A percentile compares a stretch with the other conserved stretches of the same genome.
These are phyloP conservation scores for Colletotrichum siamense DNA, from an alignment of 2,329 filamentous ascomycete genomes.

Conservation along the genomic window DNA sequence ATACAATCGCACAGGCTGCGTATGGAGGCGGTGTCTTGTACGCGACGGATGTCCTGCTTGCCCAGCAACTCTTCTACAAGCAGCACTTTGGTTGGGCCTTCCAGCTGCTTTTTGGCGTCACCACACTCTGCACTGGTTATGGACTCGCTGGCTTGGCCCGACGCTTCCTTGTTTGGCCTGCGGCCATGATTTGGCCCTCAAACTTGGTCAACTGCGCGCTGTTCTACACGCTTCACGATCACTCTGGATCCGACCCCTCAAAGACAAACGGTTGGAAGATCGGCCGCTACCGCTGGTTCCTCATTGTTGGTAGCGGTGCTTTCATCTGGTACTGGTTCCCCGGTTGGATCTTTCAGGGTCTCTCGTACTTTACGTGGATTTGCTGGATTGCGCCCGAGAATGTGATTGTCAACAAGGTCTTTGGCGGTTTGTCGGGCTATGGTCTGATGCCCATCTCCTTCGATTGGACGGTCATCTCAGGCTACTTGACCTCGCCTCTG, in stretches of 20 bases:
- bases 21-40: slow-evolving; percentile 62
- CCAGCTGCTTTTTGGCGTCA: slow-evolving; percentile 64
- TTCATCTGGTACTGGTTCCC: slow-evolving; percentile 69
- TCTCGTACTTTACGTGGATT: slow-evolving; percentile 66
- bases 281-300: slow-evolving; percentile 62
- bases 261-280: slow-evolving; percentile 64
- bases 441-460: slow-evolving; percentile 70
- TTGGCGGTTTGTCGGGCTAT: slow-evolving; percentile 66
- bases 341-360: slow-evolving; percentile 66
- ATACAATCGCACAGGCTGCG: slow-evolving; percentile 48
- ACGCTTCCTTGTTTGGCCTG: slow-evolving; percentile 65
- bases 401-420: slow-evolving; percentile 67
- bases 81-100: slow-evolving; percentile 62
- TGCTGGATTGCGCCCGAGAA: slow-evolving; percentile 69
- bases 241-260: slow-evolving; percentile 54
- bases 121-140: slow-evolving; percentile 68
- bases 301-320: slow-evolving; percentile 52
- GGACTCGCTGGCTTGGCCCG: slow-evolving; percentile 65
- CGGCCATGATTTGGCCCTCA: slow-evolving; percentile 70
- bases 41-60: slow-evolving; percentile 46
- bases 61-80: slow-evolving; percentile 53
- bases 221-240: slow-evolving; percentile 70
- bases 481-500: slow-evolving; percentile 61
- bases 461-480: slow-evolving; percentile 68
- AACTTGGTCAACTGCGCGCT: slow-evolving; percentile 66